Percentiles rank a stretch among this genome's conserved stretches.
Evolutionary conservation across 345 rosid species (phyloP).

Genomic region (Eucalyptus pauciflora): DNA sequence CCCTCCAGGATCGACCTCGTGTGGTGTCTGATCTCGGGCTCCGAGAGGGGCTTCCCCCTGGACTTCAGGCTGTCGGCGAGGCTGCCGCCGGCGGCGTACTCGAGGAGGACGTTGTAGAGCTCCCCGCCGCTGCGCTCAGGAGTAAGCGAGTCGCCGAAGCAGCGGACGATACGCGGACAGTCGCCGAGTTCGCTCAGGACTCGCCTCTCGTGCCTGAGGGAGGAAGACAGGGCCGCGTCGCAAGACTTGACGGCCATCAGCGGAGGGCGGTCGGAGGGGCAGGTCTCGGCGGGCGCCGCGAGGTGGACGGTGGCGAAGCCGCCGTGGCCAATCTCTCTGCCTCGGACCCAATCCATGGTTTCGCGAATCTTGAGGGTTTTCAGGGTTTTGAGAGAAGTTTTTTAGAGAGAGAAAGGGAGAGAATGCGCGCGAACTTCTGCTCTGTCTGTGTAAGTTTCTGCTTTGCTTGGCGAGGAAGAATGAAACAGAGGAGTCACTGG

Average conservation of each 20-base stretch:
- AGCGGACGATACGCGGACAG: constrained; percentile 37
- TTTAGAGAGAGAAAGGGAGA: neutral
- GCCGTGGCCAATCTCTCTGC: neutral
- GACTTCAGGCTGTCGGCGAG: constrained; percentile 16
- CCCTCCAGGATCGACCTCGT: constrained; percentile 49
- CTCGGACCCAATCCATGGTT: neutral
- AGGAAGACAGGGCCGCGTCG: constrained; percentile 9
- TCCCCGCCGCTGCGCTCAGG: constrained; percentile 19
- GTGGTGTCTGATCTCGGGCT: constrained; percentile 33
- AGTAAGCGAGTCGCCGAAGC: constrained; percentile 33
- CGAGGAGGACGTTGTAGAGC: constrained; percentile 50
- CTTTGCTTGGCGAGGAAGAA: neutral
- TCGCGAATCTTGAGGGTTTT: too few relatives aligned
- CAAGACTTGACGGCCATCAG: constrained; percentile 63
- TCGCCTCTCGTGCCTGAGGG: constrained; percentile 43
- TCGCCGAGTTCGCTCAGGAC: constrained; percentile 23
- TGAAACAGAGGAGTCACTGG: neutral
- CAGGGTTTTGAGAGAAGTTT: neutral
- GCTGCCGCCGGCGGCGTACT: constrained; percentile 65
- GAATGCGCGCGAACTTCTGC: neutral
- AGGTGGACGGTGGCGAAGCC: constrained; percentile 25
- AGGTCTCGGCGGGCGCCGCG: constrained; percentile 5
- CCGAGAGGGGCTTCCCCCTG: constrained; percentile 30
- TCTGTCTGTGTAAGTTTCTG: neutral
- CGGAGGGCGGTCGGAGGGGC: constrained; percentile 11